These are phyloP conservation scores for Scedosporium minutisporum DNA, from an alignment of 2,329 filamentous ascomycete genomes.

Conservation along the genomic window DNA sequence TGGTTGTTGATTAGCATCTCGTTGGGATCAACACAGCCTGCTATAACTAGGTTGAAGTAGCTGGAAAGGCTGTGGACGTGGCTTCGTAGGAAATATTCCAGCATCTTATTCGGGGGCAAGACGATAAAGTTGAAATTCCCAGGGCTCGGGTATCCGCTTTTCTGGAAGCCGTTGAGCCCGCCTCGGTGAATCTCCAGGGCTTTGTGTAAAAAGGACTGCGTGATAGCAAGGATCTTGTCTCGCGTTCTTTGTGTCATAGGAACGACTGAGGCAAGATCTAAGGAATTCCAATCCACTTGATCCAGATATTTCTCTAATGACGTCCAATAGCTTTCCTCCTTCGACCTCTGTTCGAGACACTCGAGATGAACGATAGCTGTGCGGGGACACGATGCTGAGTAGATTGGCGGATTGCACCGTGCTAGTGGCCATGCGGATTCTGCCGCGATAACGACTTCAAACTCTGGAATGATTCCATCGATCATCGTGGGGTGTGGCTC, in stretches of 20 bases:
- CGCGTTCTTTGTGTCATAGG: constrained; percentile 41
- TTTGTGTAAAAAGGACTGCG: constrained; percentile 60
- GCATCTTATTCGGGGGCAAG: constrained; percentile 53
- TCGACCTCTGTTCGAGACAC: constrained; percentile 38
- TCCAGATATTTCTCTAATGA: constrained; percentile 32
- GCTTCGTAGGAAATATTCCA: constrained; percentile 58
- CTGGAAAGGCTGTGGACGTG: constrained; percentile 57
- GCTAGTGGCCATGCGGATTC: constrained; percentile 43
- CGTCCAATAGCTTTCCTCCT: constrained; percentile 36
- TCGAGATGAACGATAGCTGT: constrained; percentile 43
- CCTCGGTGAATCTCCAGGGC: constrained; percentile 58
- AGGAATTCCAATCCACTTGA: constrained; percentile 23
- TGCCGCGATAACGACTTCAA: constrained; percentile 35
- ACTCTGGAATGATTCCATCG: constrained; percentile 30
- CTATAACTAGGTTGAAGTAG: constrained; percentile 54
- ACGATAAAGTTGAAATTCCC: constrained; percentile 53
- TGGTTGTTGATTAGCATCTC: constrained; percentile 58
- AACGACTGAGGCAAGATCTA: constrained; percentile 30
- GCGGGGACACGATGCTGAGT: constrained; percentile 33
- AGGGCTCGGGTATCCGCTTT: constrained; percentile 33
- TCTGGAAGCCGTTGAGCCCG: constrained; percentile 27
- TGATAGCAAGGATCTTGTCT: constrained; percentile 63
- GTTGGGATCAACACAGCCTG: constrained; percentile 54
- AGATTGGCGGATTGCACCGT: constrained; percentile 36
- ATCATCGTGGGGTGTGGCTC: constrained; percentile 19